A percentile compares a stretch with the other conserved stretches of the same genome.
Conservation (phyloP, 768 basidiomycete species). For the Trametes cubensis region DNA sequence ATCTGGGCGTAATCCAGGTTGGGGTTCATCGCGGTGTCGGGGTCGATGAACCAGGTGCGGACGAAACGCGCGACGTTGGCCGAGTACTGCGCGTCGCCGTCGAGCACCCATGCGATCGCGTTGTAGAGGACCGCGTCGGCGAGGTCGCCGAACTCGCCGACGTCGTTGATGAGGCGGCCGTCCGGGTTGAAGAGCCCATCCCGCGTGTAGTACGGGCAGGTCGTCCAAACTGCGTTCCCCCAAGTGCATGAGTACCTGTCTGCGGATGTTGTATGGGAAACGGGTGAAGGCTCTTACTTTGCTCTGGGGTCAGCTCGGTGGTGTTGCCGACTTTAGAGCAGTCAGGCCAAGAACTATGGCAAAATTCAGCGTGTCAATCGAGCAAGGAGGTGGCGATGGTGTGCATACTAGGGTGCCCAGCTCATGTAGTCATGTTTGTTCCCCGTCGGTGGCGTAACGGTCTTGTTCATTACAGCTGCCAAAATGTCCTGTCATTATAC, state of each 20-base stretch:
- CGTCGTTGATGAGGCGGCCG: slow-evolving; percentile 54
- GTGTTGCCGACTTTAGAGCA: slow-evolving; percentile 61
- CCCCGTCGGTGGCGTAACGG: slow-evolving; percentile 51
- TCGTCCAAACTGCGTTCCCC: slow-evolving; percentile 50
- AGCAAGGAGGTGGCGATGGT: not conserved
- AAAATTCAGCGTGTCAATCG: not conserved
- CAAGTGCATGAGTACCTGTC: not conserved
- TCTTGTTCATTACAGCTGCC: slow-evolving; percentile 53
- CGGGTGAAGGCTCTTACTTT: slow-evolving; percentile 40
- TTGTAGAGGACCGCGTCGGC: slow-evolving; percentile 67
- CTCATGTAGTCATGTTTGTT: slow-evolving; percentile 68
- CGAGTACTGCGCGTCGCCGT: slow-evolving; percentile 46
- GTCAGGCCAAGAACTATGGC: slow-evolving; percentile 60
- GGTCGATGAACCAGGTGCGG: slow-evolving; percentile 62
- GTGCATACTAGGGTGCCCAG: slow-evolving; percentile 66
- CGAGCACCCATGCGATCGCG: slow-evolving; percentile 55
- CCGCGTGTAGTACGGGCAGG: slow-evolving; percentile 55
- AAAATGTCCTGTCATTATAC: not conserved
- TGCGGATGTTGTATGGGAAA: not conserved
- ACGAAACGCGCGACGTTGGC: slow-evolving; percentile 47
- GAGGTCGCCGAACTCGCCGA: slow-evolving; percentile 55
- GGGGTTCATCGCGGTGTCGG: slow-evolving; percentile 62
- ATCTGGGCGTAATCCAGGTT: slow-evolving; percentile 51
- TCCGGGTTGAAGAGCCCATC: slow-evolving; percentile 73
- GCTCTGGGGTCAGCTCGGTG: slow-evolving; percentile 53